A percentile compares a stretch with the other conserved stretches of the same genome.
These are phyloP conservation scores for Austroboletus festivus DNA, from an alignment of 768 basidiomycete species.

Conservation along the genomic window DNA sequence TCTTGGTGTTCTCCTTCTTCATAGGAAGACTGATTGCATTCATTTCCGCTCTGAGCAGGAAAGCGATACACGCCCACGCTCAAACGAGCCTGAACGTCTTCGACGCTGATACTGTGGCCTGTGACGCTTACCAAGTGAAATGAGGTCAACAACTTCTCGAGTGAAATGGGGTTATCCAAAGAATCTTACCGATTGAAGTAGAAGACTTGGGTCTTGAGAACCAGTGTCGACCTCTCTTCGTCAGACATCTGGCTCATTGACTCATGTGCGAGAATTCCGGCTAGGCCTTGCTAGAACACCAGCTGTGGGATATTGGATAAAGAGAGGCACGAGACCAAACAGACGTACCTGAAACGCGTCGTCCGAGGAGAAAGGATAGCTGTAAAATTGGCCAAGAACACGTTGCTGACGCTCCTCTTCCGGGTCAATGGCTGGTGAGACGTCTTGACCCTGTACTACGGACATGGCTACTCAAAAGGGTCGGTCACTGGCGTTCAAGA, in stretches of 20 bases:
- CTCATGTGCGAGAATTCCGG: conserved; percentile 48
- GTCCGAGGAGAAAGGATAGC: conserved; percentile 56
- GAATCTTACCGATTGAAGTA: conserved; percentile 63
- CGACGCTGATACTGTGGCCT: conserved; percentile 27
- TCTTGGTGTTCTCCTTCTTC: conserved; percentile 25
- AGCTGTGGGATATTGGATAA: background rate
- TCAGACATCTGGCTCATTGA: conserved; percentile 34
- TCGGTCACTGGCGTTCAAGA: background rate
- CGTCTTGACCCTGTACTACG: conserved; percentile 11
- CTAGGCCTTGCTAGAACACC: conserved; percentile 58
- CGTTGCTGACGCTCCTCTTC: conserved; percentile 16
- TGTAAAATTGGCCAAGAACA: conserved; percentile 33
- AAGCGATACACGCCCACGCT: conserved; percentile 12
- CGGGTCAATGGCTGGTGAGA: conserved; percentile 11
- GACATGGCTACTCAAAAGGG: conserved; percentile 16
- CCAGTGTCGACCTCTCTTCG: conserved; percentile 43
- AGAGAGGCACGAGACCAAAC: background rate
- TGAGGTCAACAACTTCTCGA: conserved; percentile 32
- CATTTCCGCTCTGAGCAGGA: conserved; percentile 21
- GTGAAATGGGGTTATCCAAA: conserved; percentile 2
- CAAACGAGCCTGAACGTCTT: conserved; percentile 20
- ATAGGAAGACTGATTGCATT: conserved; percentile 5
- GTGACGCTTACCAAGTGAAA: conserved; percentile 27
- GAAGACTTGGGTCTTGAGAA: conserved; percentile 58
- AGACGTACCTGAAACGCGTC: conserved; percentile 55